Base-by-base conservation (phyloP, 805 yeast species). In the Teunomyces aglyptinius region DNA sequence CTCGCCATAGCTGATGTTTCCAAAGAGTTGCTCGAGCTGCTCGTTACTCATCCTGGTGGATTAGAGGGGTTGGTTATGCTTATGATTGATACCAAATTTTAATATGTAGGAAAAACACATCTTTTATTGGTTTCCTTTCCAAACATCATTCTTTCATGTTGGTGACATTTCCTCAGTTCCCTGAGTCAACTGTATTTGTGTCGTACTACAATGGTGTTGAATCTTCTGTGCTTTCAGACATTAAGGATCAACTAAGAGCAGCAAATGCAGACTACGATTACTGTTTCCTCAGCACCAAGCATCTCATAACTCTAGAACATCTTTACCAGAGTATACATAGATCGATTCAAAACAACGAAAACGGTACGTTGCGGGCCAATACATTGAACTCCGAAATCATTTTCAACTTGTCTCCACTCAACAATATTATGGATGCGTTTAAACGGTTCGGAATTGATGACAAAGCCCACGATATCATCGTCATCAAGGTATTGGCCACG, bases 301-400 rank as follows among this genome's bases (percentile, higher is more conserved):
- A 80, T 18, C 61, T 89, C 2, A 63, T 82, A 1, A 81, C 89
- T 0, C 44, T 70, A 12, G 89, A 85, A 50, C 94, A 86, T 52
- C 53, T 89, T 10, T 67, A 72, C 44, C 71, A 83, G 40, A 82
- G 88, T 1, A 61, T 83, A 1, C 81, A 84, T 59, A 77, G 83
- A 52, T 78, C 88, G 2, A 54, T 87, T 2, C 61, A 75, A 11
- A 90, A 86, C 59, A 55, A 62, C 19, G 59, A 59, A 1, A 68
- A 71, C 31, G 78, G 71, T 11, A 71, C 64, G 16, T 72, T 80
- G 71, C 76, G 83, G 52, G 83, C 96, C 7, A 81, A 77, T 53
- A 76, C 82, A 0, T 54, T 88, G 27, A 86, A 86, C 58, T 82
- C 94, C 0, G 96, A 89, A 57, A 71, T 85, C 33, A 77, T 87